phyloP scores from a whole-genome alignment of 2,329 filamentous ascomycete species.

The Fusarium sp. region DNA sequence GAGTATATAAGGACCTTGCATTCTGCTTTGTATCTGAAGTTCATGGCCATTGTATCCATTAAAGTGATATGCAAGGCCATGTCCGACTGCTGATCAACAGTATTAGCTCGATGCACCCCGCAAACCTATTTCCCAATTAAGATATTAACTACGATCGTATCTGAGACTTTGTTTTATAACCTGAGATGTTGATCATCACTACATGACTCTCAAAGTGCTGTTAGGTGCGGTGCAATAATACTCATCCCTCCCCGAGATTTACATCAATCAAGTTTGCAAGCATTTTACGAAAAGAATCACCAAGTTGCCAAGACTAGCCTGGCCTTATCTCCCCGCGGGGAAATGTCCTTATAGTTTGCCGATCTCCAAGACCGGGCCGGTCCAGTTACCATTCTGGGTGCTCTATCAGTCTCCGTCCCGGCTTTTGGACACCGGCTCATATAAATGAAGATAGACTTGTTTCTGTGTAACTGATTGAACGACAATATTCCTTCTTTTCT shows the following conservation, averaged over 20 bases:
- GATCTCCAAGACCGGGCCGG: conserved; percentile 2
- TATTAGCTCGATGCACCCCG: neutral
- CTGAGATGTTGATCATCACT: no score
- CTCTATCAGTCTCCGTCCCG: neutral
- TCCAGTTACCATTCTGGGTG: neutral
- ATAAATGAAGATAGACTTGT: conserved; percentile 5
- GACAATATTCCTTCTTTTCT: no score
- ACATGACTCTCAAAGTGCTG: no score
- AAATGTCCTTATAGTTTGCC: neutral
- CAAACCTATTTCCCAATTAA: neutral
- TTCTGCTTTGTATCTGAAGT: neutral
- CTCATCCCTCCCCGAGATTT: no score
- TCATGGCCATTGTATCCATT: neutral
- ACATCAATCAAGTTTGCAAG: neutral
- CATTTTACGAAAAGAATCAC: neutral
- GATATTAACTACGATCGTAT: neutral
- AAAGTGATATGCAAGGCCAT: neutral
- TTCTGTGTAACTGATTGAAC: no score
- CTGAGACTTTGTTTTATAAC: neutral
- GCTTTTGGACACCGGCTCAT: neutral
- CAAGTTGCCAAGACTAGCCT: neutral
- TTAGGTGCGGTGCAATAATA: no score
- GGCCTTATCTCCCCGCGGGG: conserved; percentile 3
- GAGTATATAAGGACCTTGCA: neutral
- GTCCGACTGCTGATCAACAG: neutral